Base-by-base conservation (phyloP, 2,329 filamentous ascomycete genomes). In the Pseudogymnoascus sp. region DNA sequence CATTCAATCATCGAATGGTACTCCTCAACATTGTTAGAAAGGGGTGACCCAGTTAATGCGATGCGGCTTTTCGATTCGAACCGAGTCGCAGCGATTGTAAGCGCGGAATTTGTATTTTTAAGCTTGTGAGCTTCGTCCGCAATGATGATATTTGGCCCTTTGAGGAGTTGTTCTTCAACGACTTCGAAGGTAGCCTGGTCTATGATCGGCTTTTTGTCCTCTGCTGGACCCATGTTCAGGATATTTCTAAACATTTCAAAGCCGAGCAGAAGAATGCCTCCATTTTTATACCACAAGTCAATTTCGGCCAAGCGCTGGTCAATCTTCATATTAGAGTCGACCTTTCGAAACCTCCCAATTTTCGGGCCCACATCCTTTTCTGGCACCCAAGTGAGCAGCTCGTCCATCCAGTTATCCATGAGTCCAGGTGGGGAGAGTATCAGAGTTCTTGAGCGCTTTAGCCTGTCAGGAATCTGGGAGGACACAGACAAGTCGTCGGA, bases 1-100 rank as follows among this genome's bases (percentile, higher is more conserved):
- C 91, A 96, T 66, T 93, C 83, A 63, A 96, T 88, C 84, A 96
- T 90, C n/a, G 86, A 78, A 70, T 88, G 91, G 70, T 96, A 96
- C 69, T 97, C 93, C 28, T 83, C 78, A 0, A 96, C 85, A 60
- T 91, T 89, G 71, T 96, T 97, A 4, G 90, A 87, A 60, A 97
- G 78, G 0, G 93, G 93, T 0, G 92, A 93, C 0, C 92, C 93
- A 0, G 92, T 96, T 65, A 97, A 79, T 5, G 91, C 93, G 66
- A 97, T 89, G 9, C 92, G 86, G 64, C 82, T 87, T 61, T 78
- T 83, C 0, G 91, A 89, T 64, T 73, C 79, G 71, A 97, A 88
- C 9, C 77, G 73, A 1, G 77, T 76, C 18, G 87, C 83, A 5
- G 83, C 79, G 38, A 74, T 66, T 45, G 85, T 78, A 35, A 88